Evolutionary conservation across 108 stramenopile genomes (phyloP), one percentile per base, ranked within the genome.

Genomic region (Skeletonema potamos): DNA sequence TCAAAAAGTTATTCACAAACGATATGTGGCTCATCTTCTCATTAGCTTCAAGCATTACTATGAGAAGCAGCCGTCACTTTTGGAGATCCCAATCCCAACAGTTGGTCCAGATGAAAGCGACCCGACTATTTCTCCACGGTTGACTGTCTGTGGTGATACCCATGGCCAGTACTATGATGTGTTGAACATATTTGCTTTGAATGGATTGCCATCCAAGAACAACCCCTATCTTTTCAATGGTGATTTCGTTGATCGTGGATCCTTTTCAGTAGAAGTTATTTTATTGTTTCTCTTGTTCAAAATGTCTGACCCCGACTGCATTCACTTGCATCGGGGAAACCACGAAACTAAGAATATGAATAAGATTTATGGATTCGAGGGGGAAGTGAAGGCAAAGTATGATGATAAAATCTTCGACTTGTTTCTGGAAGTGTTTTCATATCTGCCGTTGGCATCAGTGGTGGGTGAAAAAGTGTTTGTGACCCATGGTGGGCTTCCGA

Each of bases 321-420:
- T 99, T 28, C 84, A 89, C 72, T 67, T 99, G 68, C 89, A 83
- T 17, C 67, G 99, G 24, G 98, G 99, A 0, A 99, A 99, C 83
- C 99, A 99, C 80, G 99, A 99, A 80, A 98, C 96, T 54, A 95
- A 95, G 82, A 97, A 97, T 74, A 98, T 99, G 98, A 98, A 97
- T 82, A 92, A 95, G 69, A 96, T 98, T 46, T 99, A 99, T 77
- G 99, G 99, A 18, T 98, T 98, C 75, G 97, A 98, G 72, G 99
- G 99, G 26, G 99, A 99, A 82, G 97, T 96, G 43, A 96, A 89
- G 83, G 92, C 95, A 74, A 99, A 99, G 84, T 98, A 95, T 82
- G 99, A 99, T 72, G 91, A 90, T 48, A 91, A 88, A 56, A 95
- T 97, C 39, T 97, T 98, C 84, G 87, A 89, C 29, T 85, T 98